These are phyloP conservation scores for Ceraceosorus guamensis DNA, from an alignment of 1,284 basidiomycete genomes.

Conservation along the genomic window DNA sequence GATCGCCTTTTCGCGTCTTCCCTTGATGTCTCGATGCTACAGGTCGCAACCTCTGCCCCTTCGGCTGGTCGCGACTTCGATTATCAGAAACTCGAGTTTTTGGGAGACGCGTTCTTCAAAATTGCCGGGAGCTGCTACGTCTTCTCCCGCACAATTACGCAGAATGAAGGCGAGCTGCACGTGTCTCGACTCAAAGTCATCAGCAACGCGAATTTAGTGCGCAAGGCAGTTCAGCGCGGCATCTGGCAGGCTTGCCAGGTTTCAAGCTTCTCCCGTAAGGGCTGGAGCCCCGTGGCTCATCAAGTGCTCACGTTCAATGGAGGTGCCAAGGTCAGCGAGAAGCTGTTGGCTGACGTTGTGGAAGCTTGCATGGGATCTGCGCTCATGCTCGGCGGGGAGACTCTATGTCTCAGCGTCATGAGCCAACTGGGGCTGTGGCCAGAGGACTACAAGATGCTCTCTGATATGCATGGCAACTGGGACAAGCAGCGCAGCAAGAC, in stretches of 20 bases:
- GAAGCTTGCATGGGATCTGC: conserved; percentile 26
- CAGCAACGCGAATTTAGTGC: conserved; percentile 12
- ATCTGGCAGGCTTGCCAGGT: too few relatives aligned
- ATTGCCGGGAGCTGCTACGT: conserved; percentile 21
- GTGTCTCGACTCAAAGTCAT: conserved; percentile 21
- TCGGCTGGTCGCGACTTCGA: conserved; percentile 9
- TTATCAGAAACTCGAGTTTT: conserved; percentile 29
- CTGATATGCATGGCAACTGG: neutral
- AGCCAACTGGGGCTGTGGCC: too few relatives aligned
- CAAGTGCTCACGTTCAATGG: too few relatives aligned
- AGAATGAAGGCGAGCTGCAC: conserved; percentile 23
- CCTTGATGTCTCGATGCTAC: conserved; percentile 7
- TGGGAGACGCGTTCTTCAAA: conserved; percentile 32
- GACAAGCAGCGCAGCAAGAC: neutral
- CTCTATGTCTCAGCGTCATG: too few relatives aligned
- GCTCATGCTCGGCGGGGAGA: neutral
- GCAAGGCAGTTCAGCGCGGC: too few relatives aligned
- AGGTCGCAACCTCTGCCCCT: conserved; percentile 20
- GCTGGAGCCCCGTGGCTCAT: too few relatives aligned
- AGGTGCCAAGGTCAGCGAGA: conserved; percentile 7
- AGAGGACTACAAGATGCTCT: neutral
- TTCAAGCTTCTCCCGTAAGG: too few relatives aligned
- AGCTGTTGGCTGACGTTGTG: conserved; percentile 23
- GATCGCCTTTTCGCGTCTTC: conserved; percentile 5
- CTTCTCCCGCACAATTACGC: conserved; percentile 15